Percentiles rank a stretch among this genome's conserved stretches.
These are phyloP conservation scores for Euphrasia confusa DNA, from an alignment of 257 asterid genomes.

Conservation along the genomic window DNA sequence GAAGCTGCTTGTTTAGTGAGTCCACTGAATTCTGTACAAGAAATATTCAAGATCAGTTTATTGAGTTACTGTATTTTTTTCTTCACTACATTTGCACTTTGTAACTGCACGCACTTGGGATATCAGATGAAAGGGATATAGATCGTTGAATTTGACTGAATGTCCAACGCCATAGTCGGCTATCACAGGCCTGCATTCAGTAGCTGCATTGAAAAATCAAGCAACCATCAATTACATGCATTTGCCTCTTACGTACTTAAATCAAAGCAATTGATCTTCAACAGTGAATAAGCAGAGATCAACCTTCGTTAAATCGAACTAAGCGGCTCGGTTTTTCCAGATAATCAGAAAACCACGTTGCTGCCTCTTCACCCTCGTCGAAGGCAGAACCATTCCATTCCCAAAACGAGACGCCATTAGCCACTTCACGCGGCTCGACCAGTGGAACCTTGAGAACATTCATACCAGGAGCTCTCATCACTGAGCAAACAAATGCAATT, in stretches of 20 bases:
- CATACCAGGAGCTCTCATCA: slow-evolving; percentile 60
- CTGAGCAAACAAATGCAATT: slow-evolving; percentile 19
- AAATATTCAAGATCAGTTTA: not conserved
- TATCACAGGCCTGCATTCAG: slow-evolving; percentile 41
- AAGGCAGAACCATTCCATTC: slow-evolving; percentile 77
- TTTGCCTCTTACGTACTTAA: too few relatives aligned
- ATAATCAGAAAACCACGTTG: slow-evolving; percentile 60
- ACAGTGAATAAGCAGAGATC: not conserved
- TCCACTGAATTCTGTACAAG: slow-evolving; percentile 54
- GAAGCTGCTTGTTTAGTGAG: slow-evolving; percentile 45
- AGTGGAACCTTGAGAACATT: slow-evolving; percentile 50
- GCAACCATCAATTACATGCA: not conserved
- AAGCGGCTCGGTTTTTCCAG: slow-evolving; percentile 58
- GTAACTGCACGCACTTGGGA: slow-evolving; percentile 47
- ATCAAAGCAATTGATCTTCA: not conserved
- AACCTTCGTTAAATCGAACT: slow-evolving; percentile 68
- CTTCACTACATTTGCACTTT: not conserved
- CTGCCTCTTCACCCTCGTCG: slow-evolving; percentile 67
- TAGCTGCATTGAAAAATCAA: slow-evolving; percentile 30
- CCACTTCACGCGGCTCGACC: slow-evolving; percentile 35
- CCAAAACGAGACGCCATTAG: slow-evolving; percentile 66
- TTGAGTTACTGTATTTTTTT: not conserved
- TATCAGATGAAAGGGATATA: slow-evolving; percentile 55
- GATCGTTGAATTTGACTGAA: slow-evolving; percentile 44
- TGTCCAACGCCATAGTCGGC: slow-evolving; percentile 40